Conservation (phyloP, 2,329 filamentous ascomycete genomes). For the Zarea fungicola region DNA sequence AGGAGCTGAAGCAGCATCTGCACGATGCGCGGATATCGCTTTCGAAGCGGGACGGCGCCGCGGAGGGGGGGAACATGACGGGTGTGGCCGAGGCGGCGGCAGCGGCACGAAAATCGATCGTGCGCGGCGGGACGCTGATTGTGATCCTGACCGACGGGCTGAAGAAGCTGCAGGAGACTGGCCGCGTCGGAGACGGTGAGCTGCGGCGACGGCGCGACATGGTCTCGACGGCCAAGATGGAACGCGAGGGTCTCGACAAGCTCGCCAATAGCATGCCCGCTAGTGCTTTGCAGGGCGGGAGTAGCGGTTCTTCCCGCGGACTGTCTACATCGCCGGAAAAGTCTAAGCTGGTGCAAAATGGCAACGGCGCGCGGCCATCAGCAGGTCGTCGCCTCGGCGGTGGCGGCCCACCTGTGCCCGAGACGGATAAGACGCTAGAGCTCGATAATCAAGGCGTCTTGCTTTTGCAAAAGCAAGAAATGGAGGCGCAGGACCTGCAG, state of each 20-base stretch:
- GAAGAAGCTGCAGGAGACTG: constrained; percentile 47
- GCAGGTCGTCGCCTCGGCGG: constrained; percentile 65
- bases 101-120: constrained; percentile 68
- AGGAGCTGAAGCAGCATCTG: constrained; percentile 66
- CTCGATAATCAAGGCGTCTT: constrained; percentile 70
- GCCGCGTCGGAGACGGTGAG: constrained; percentile 66
- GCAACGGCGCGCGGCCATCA: constrained; percentile 17
- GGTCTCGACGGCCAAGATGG: constrained; percentile 62
- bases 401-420: constrained; percentile 64
- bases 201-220: constrained; percentile 66
- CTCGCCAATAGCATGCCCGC: constrained; percentile 53
- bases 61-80: constrained; percentile 35
- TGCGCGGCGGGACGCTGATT: constrained; percentile 62
- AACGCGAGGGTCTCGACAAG: constrained; percentile 70
- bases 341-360: constrained; percentile 37
- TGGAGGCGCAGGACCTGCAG: constrained; percentile 69
- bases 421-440: constrained; percentile 72
- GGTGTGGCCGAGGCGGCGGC: constrained; percentile 58
- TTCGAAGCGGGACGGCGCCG: constrained; percentile 57
- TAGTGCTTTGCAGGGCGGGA: constrained; percentile 34
- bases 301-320: constrained; percentile 28
- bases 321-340: constrained; percentile 45
- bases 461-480: constrained; percentile 67
- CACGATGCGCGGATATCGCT: constrained; percentile 62
- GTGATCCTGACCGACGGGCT: constrained; percentile 62